Percentiles rank a stretch among this genome's conserved stretches.
Conservation (phyloP, 2,329 filamentous ascomycete species). For the Pyricularia grisea region DNA sequence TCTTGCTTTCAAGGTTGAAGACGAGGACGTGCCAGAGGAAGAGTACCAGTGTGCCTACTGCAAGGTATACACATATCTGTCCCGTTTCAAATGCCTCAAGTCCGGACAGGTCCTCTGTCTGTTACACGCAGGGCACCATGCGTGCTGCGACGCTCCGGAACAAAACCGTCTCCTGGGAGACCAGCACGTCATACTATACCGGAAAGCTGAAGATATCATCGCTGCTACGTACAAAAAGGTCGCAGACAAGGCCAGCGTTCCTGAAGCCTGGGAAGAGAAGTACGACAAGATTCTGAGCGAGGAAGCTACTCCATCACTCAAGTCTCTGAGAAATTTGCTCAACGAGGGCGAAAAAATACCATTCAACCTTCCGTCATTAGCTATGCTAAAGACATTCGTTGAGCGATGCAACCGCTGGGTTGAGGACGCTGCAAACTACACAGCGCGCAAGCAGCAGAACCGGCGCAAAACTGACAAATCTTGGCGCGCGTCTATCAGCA, state of each 20-base stretch:
- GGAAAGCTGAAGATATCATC: slow-evolving; percentile 65
- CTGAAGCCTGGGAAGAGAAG: slow-evolving; percentile 85
- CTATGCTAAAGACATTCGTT: slow-evolving; percentile 79
- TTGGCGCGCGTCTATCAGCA: slow-evolving; percentile 64
- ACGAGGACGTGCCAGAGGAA: slow-evolving; percentile 75
- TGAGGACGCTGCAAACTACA: slow-evolving; percentile 93
- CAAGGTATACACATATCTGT: slow-evolving; percentile 86
- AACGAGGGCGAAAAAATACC: slow-evolving; percentile 95
- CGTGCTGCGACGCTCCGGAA: slow-evolving; percentile 67
- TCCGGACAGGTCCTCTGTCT: slow-evolving; percentile 78
- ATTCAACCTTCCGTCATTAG: slow-evolving; percentile 74
- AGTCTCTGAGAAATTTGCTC: slow-evolving; percentile 72
- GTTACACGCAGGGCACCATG: slow-evolving; percentile 66
- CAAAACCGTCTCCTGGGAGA: slow-evolving; percentile 58
- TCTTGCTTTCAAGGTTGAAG: slow-evolving; percentile 54
- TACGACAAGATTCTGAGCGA: slow-evolving; percentile 77
- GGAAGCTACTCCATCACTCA: slow-evolving; percentile 75
- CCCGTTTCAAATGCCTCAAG: slow-evolving; percentile 76
- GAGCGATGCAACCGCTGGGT: slow-evolving; percentile 97
- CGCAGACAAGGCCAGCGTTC: slow-evolving; percentile 74
- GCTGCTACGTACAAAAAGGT: slow-evolving; percentile 62
- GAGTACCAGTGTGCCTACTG: slow-evolving; percentile 88
- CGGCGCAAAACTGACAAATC: slow-evolving; percentile 88
- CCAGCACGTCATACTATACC: slow-evolving; percentile 68
- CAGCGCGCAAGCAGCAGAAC: slow-evolving; percentile 94